These are phyloP conservation scores for Fusarium incarnatum DNA, from an alignment of 2,329 filamentous ascomycete species.

Conservation along the genomic window DNA sequence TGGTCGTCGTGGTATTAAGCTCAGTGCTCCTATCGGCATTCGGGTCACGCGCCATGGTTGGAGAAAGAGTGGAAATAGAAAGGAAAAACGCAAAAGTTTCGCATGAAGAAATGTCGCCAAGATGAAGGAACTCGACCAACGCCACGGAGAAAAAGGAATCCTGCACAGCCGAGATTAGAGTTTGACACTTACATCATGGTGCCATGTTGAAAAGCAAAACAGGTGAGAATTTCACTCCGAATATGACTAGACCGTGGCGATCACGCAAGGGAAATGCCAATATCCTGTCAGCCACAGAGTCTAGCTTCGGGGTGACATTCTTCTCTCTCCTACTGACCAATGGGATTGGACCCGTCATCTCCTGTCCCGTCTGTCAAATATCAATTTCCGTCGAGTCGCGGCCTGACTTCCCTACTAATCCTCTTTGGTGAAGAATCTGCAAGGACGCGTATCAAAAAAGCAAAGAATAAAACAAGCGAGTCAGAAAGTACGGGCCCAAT, in stretches of 20 bases:
- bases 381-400: background rate
- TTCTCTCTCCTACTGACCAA: background rate
- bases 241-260: background rate
- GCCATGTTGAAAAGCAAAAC: background rate
- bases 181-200: background rate
- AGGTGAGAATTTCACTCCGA: too few species aligned
- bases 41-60: background rate
- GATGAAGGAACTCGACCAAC: background rate
- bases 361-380: background rate
- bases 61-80: background rate
- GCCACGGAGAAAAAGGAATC: background rate
- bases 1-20: constrained; percentile 14
- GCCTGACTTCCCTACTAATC: too few species aligned
- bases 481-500: background rate
- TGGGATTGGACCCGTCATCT: background rate
- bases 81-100: background rate
- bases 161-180: background rate
- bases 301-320: background rate
- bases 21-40: constrained; percentile 15
- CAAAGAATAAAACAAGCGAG: background rate
- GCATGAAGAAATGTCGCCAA: background rate
- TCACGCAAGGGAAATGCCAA: background rate
- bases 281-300: too few species aligned
- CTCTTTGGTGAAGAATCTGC: background rate
- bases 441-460: background rate